Conservation (phyloP, 2,329 filamentous ascomycete genomes). For the Chrysosporium keratinophilum region DNA sequence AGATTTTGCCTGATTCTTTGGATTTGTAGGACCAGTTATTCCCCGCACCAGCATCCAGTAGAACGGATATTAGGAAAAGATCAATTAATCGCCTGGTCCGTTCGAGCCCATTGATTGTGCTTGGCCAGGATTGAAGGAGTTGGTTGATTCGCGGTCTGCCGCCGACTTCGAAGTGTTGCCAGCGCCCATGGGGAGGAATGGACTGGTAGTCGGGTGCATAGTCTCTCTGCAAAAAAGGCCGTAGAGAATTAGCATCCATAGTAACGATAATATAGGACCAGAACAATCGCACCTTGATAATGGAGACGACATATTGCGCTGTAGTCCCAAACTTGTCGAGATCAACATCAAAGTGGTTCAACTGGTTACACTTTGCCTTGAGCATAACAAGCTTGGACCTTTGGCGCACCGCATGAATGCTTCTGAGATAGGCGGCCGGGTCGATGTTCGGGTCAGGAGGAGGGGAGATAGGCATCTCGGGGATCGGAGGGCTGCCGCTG, state of each 20-base stretch:
- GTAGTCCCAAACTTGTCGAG: slow-evolving; percentile 74
- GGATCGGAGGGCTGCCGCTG: slow-evolving; percentile 45
- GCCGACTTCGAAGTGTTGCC: slow-evolving; percentile 55
- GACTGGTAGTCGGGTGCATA: slow-evolving; percentile 56
- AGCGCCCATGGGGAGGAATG: slow-evolving; percentile 70
- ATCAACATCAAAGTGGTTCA: slow-evolving; percentile 83
- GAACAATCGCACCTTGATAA: slow-evolving; percentile 64
- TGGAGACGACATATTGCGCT: slow-evolving; percentile 75
- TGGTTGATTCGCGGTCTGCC: slow-evolving; percentile 41
- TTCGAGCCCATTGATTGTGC: slow-evolving; percentile 37
- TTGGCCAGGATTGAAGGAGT: slow-evolving; percentile 40
- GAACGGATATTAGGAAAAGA: slow-evolving; percentile 51
- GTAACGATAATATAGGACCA: slow-evolving; percentile 18
- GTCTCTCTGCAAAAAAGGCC: slow-evolving; percentile 42
- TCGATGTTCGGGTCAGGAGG: slow-evolving; percentile 81
- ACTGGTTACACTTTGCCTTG: slow-evolving; percentile 64
- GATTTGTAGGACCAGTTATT: slow-evolving; percentile 89
- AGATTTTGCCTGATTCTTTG: slow-evolving; percentile 71
- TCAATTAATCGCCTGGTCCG: slow-evolving; percentile 48
- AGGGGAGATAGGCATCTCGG: slow-evolving; percentile 69
- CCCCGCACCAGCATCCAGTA: slow-evolving; percentile 66
- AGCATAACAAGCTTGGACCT: slow-evolving; percentile 61
- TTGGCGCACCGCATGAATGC: slow-evolving; percentile 78
- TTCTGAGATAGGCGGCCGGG: slow-evolving; percentile 81
- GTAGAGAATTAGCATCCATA: neutral